Percentiles rank a stretch among this genome's conserved stretches.
These are phyloP conservation scores for Diaporthe eres DNA, from an alignment of 2,329 filamentous ascomycete species.

Conservation along the genomic window DNA sequence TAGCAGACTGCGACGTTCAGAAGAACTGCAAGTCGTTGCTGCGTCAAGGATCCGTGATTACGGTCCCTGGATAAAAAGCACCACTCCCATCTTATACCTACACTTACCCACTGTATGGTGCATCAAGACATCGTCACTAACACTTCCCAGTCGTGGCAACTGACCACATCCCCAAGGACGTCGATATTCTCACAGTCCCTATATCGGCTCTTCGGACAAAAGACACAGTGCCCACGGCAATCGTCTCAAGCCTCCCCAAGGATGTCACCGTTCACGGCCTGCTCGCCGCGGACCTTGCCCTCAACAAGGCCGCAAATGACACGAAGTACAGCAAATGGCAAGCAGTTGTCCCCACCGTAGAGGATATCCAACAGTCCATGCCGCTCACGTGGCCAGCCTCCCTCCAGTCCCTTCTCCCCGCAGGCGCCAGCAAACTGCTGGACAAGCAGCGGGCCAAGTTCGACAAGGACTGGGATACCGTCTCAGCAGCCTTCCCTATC, in stretches of 20 bases:
- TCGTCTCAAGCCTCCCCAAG: constrained; percentile 66
- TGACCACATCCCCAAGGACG: constrained; percentile 43
- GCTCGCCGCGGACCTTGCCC: constrained; percentile 77
- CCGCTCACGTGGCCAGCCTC: constrained; percentile 64
- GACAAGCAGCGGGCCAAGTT: constrained; percentile 64
- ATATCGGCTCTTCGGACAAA: constrained; percentile 74
- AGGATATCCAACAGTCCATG: constrained; percentile 67
- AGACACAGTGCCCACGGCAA: constrained; percentile 68
- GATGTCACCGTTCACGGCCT: constrained; percentile 77
- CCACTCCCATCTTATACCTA: neutral
- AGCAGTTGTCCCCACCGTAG: constrained; percentile 74
- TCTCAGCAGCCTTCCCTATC: constrained; percentile 51
- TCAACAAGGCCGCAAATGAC: constrained; percentile 61
- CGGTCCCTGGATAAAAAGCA: neutral
- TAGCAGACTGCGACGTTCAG: neutral
- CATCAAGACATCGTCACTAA: neutral
- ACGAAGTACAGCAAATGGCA: constrained; percentile 71
- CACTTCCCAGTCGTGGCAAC: constrained; percentile 16
- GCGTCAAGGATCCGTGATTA: neutral
- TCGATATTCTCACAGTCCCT: constrained; percentile 63
- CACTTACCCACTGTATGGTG: too few species aligned
- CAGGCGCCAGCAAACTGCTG: constrained; percentile 60
- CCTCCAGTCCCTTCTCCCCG: constrained; percentile 63
- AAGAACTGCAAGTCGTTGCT: too few species aligned
- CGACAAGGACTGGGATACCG: constrained; percentile 55